Evolutionary conservation across 257 asterid genomes (phyloP).

Genomic region (Salvia splendens): DNA sequence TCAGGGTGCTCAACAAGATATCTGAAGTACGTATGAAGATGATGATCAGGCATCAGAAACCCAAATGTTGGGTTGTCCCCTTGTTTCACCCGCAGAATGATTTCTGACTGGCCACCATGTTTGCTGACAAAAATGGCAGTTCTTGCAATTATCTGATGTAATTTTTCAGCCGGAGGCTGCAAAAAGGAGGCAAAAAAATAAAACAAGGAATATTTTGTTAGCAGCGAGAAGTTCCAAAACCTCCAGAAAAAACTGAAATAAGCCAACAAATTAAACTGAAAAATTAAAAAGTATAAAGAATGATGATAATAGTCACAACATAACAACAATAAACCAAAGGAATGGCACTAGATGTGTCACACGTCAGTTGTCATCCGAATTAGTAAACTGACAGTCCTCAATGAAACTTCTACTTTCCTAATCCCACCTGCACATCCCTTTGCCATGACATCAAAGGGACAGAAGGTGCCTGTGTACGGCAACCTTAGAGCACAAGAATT

Average conservation of each 20-base stretch:
- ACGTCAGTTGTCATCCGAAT: constrained; percentile 44
- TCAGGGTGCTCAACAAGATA: constrained; percentile 87
- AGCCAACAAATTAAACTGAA: neutral
- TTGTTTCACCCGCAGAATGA: constrained; percentile 88
- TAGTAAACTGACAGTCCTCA: constrained; percentile 55
- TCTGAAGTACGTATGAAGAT: constrained; percentile 84
- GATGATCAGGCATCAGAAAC: constrained; percentile 89
- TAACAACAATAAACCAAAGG: constrained; percentile 24
- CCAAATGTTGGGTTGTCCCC: constrained; percentile 94
- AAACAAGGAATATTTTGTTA: constrained; percentile 32
- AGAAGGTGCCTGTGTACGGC: constrained; percentile 88
- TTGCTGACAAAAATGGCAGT: constrained; percentile 89
- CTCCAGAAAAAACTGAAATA: constrained; percentile 36
- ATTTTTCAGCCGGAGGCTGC: constrained; percentile 92
- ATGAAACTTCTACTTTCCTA: constrained; percentile 64
- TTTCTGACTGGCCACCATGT: constrained; percentile 93
- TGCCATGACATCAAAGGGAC: constrained; percentile 82
- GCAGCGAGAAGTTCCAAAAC: constrained; percentile 37
- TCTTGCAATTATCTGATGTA: constrained; percentile 89
- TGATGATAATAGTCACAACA: constrained; percentile 12
- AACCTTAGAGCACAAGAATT: constrained; percentile 73
- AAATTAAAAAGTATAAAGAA: neutral
- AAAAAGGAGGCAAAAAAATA: constrained; percentile 25
- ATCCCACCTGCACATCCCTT: constrained; percentile 96
- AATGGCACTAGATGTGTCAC: constrained; percentile 33